Percentiles rank a stretch among this genome's conserved stretches.
Evolutionary conservation across 1,139 yeast species (phyloP).

Genomic region (Magnusiomyces suaveolens): DNA sequence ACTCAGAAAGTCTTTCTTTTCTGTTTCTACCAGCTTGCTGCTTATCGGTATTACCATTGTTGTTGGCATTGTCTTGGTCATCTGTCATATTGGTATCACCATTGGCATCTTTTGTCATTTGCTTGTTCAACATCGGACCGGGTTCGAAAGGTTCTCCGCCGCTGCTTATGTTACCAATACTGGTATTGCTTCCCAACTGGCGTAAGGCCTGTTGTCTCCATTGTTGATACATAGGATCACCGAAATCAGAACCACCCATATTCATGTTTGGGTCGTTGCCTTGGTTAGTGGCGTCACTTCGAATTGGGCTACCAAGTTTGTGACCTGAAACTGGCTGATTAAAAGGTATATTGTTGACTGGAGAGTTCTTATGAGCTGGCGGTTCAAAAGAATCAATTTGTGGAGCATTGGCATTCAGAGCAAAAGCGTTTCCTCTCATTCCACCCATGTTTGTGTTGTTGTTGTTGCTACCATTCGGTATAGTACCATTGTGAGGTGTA

Average conservation of each 20-base stretch:
- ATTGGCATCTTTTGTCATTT: neutral
- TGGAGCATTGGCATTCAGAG: neutral
- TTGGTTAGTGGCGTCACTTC: neutral
- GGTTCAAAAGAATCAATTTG: neutral
- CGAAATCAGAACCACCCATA: neutral
- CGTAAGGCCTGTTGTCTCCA: conserved; percentile 2
- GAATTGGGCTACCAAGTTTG: neutral
- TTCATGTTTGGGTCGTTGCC: neutral
- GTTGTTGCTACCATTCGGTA: neutral
- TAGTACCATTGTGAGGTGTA: neutral
- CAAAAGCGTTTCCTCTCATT: neutral
- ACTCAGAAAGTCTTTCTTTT: conserved; percentile 21
- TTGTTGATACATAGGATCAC: conserved; percentile 2
- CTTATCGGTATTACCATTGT: neutral
- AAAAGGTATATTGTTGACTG: neutral
- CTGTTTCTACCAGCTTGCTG: neutral
- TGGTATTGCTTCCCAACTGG: neutral
- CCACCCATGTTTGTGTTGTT: neutral
- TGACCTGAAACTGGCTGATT: neutral
- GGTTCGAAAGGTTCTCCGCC: neutral
- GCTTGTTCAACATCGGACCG: neutral
- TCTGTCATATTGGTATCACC: neutral
- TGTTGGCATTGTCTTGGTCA: neutral
- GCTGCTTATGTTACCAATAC: neutral
- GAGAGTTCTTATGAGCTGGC: neutral